Percentiles rank a stretch among this genome's conserved stretches.
These are phyloP conservation scores for Colletotrichum melonis DNA, from an alignment of 2,329 filamentous ascomycete genomes.

Conservation along the genomic window DNA sequence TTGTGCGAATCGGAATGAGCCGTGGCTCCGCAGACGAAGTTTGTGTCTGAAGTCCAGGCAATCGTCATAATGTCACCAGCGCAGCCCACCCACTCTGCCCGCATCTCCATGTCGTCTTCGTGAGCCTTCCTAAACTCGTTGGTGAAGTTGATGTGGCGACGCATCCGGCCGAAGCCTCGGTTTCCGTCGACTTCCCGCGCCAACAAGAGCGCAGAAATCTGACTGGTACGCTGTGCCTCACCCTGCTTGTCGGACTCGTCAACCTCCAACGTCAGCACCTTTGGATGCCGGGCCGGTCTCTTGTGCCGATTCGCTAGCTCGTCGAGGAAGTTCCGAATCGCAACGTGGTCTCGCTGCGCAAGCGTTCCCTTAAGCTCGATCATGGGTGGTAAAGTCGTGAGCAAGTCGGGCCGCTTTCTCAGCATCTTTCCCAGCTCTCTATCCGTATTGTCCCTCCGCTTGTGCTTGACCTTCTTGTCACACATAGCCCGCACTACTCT, in stretches of 20 bases:
- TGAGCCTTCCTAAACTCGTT: slow-evolving; percentile 55
- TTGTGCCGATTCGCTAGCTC: slow-evolving; percentile 51
- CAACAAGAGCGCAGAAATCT: slow-evolving; percentile 55
- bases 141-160: slow-evolving; percentile 56
- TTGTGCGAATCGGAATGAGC: slow-evolving; percentile 72
- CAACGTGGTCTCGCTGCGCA: slow-evolving; percentile 42
- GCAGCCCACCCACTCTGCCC: slow-evolving; percentile 69
- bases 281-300: slow-evolving; percentile 38
- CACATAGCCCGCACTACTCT: slow-evolving; percentile 24
- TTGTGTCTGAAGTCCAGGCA: slow-evolving; percentile 65
- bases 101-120: slow-evolving; percentile 64
- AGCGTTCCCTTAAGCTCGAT: slow-evolving; percentile 36
- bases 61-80: slow-evolving; percentile 71
- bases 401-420: slow-evolving; percentile 18
- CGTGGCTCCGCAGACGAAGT: slow-evolving; percentile 71
- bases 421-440: slow-evolving; percentile 38
- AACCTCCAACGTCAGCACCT: slow-evolving; percentile 45
- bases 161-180: slow-evolving; percentile 52
- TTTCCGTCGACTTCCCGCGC: slow-evolving; percentile 62
- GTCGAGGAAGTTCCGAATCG: slow-evolving; percentile 50
- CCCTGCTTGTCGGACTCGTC: slow-evolving; percentile 44
- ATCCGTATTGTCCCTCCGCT: slow-evolving; percentile 7
- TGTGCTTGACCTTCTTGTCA: slow-evolving; percentile 8
- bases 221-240: slow-evolving; percentile 42
- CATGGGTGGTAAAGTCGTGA: slow-evolving; percentile 24